These are phyloP conservation scores for Polytrichum commune DNA, from an alignment of 225 moss, liverwort and hornwort genomes.

Conservation along the genomic window DNA sequence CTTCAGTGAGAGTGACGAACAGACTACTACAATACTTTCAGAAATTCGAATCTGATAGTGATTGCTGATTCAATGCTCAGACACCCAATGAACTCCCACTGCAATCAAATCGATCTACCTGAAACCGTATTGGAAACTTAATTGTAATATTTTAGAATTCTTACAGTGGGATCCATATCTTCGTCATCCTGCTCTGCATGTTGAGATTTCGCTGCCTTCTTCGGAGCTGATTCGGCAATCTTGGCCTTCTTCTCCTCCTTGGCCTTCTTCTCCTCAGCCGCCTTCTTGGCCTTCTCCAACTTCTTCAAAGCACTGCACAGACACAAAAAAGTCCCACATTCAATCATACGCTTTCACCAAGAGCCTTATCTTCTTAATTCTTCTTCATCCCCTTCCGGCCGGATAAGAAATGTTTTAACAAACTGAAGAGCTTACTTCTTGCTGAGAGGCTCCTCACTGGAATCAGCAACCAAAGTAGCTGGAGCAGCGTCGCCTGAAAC, in stretches of 20 bases:
- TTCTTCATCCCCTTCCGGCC: no score
- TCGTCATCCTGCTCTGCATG: slow-evolving; percentile 65
- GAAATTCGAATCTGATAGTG: no score
- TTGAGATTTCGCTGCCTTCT: slow-evolving; percentile 29
- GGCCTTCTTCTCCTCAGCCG: slow-evolving; percentile 29
- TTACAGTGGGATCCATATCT: slow-evolving; percentile 82
- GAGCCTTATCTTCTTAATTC: no score
- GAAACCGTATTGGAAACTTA: no score
- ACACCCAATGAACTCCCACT: no score
- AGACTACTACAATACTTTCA: no score
- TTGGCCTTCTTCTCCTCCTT: slow-evolving; percentile 59
- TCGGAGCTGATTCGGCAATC: slow-evolving; percentile 36
- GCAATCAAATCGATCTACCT: no score
- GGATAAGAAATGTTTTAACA: no score
- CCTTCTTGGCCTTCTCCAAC: slow-evolving; percentile 48
- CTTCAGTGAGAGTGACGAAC: no score
- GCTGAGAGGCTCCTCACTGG: slow-evolving; percentile 4
- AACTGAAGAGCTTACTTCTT: slow-evolving; percentile 6
- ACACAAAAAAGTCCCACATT: no score
- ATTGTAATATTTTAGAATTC: not conserved
- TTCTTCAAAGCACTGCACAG: slow-evolving; percentile 30
- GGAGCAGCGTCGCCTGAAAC: not conserved
- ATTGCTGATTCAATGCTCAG: no score
- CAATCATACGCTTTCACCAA: no score
- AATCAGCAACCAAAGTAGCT: not conserved